Conservation (phyloP, 2,329 filamentous ascomycete species). For the Fusarium albosuccineum region DNA sequence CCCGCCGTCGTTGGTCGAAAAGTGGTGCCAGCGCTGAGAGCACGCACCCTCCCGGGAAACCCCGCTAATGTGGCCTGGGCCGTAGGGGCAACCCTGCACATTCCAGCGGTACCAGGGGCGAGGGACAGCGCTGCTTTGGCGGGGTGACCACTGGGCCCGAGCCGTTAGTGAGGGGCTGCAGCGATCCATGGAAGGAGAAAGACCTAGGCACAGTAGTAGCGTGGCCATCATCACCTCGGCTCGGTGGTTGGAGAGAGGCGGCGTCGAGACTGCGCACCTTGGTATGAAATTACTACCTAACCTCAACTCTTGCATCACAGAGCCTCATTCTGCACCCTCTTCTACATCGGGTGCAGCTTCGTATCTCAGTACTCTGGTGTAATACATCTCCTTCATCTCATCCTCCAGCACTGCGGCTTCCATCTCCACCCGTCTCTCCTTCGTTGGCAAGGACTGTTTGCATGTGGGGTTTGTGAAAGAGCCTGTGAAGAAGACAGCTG, state of each 20-base stretch:
- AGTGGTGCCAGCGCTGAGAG: conserved; percentile 31
- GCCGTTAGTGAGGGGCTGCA: conserved; percentile 27
- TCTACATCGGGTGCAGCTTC: neutral
- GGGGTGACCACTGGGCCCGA: conserved; percentile 18
- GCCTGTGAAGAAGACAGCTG: conserved; percentile 19
- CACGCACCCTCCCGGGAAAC: conserved; percentile 26
- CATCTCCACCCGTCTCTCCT: conserved; percentile 7
- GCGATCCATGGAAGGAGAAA: neutral
- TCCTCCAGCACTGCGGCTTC: neutral
- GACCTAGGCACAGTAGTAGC: conserved; percentile 22
- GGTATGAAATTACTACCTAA: conserved; percentile 24
- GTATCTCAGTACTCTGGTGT: neutral
- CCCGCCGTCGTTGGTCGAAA: conserved; percentile 34
- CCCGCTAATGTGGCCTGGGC: conserved; percentile 24
- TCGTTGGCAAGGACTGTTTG: conserved; percentile 10
- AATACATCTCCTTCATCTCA: conserved; percentile 2
- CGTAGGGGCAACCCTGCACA: conserved; percentile 1
- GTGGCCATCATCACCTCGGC: conserved; percentile 37
- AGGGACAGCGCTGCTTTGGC: conserved; percentile 19
- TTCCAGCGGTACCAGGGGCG: neutral
- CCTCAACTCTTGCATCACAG: conserved; percentile 17
- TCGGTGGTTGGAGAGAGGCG: conserved; percentile 23
- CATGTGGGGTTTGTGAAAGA: conserved; percentile 28
- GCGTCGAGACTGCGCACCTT: conserved; percentile 17
- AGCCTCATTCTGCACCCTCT: conserved; percentile 10